These are phyloP conservation scores for Ustilago crameri DNA, from an alignment of 1,284 basidiomycete species.

Conservation along the genomic window DNA sequence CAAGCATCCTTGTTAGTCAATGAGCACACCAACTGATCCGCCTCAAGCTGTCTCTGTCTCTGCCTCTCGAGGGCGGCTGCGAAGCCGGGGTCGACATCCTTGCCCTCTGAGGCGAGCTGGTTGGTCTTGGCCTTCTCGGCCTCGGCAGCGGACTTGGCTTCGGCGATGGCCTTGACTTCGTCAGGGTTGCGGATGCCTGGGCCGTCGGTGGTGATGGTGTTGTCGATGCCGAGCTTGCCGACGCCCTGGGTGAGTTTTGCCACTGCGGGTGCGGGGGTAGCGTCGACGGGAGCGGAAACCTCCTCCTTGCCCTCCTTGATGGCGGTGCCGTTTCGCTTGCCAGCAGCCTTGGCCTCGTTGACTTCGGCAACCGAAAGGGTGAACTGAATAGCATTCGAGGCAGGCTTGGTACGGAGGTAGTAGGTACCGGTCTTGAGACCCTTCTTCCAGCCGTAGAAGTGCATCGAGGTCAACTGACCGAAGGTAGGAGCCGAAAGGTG, in stretches of 20 bases:
- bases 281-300: conserved; percentile 4
- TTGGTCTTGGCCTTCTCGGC: conserved; percentile 70
- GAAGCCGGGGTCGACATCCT: conserved; percentile 78
- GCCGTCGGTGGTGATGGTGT: conserved; percentile 61
- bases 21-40: conserved; percentile 82
- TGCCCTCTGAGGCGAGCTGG: conserved; percentile 24
- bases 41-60: conserved; percentile 80
- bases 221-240: conserved; percentile 61
- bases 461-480: conserved; percentile 90
- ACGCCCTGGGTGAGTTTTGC: conserved; percentile 36
- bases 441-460: conserved; percentile 99
- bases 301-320: conserved; percentile 21
- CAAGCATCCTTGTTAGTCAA: conserved; percentile 79
- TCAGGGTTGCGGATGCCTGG: conserved; percentile 44
- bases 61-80: conserved; percentile 81
- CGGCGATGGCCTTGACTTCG: conserved; percentile 51
- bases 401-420: conserved; percentile 93
- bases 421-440: conserved; percentile 89
- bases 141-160: conserved; percentile 72
- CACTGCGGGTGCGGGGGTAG: conserved; percentile 9
- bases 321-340: conserved; percentile 63
- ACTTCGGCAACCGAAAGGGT: conserved; percentile 85
- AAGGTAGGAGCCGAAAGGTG: conserved; percentile 91
- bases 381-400: conserved; percentile 96
- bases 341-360: conserved; percentile 75